These are phyloP conservation scores for Termitomyces sp. DNA, from an alignment of 768 basidiomycete species.

Conservation along the genomic window DNA sequence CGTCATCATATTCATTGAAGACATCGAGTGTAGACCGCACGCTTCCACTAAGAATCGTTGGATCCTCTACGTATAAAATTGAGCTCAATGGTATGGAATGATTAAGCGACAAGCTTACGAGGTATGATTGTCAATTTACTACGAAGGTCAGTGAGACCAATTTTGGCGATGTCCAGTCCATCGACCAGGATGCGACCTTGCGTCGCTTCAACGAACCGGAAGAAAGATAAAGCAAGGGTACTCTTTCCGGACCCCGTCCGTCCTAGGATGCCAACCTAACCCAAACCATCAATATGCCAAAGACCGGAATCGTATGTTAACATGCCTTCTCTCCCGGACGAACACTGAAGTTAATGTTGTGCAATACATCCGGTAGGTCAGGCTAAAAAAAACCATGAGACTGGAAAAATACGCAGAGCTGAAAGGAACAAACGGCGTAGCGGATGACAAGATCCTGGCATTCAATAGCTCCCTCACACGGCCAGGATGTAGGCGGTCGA, in stretches of 20 bases:
- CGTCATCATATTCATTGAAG: constrained; percentile 81
- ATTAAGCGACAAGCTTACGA: constrained; percentile 36
- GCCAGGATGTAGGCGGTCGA: constrained; percentile 79
- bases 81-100: not conserved
- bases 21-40: constrained; percentile 79
- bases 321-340: constrained; percentile 71
- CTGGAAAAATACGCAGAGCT: not conserved
- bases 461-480: constrained; percentile 59
- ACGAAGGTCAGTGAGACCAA: constrained; percentile 80
- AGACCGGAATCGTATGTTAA: not conserved
- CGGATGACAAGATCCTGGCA: constrained; percentile 74
- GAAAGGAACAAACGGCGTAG: constrained; percentile 55
- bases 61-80: constrained; percentile 58
- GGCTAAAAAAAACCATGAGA: constrained; percentile 40
- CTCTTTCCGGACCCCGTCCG: constrained; percentile 77
- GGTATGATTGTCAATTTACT: constrained; percentile 66
- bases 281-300: not conserved
- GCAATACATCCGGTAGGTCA: constrained; percentile 82
- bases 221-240: constrained; percentile 73
- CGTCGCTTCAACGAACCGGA: constrained; percentile 85
- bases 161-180: constrained; percentile 70
- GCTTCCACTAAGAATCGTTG: constrained; percentile 81
- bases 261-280: constrained; percentile 64
- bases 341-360: constrained; percentile 70
- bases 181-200: constrained; percentile 74